phyloP scores from a whole-genome alignment of 495 filamentous ascomycete species.

The Penicillium crystallinum region DNA sequence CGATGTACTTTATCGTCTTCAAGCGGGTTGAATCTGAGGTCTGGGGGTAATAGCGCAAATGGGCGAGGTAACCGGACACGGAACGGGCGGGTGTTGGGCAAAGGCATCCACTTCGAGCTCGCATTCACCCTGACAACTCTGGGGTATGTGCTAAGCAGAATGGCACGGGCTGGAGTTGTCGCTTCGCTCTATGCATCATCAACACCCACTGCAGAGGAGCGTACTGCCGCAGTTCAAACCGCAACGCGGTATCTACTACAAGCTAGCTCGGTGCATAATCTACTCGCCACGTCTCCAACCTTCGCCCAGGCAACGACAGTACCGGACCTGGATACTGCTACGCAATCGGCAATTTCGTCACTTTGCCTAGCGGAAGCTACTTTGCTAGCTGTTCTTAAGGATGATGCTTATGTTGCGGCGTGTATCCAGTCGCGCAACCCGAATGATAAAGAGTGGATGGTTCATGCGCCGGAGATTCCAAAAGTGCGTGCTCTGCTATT shows the following conservation, averaged over 20 bases:
- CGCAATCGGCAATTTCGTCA: slow-evolving; percentile 64
- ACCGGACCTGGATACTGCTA: slow-evolving; percentile 58
- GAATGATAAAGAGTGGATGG: slow-evolving; percentile 88
- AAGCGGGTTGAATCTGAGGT: slow-evolving; percentile 3
- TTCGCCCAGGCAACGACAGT: slow-evolving; percentile 16
- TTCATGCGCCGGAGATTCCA: slow-evolving; percentile 75
- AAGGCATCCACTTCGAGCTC: slow-evolving; percentile 77
- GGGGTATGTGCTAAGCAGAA: slow-evolving; percentile 63
- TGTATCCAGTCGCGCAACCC: slow-evolving; percentile 72
- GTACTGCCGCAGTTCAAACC: slow-evolving; percentile 61
- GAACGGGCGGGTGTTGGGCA: slow-evolving; percentile 55
- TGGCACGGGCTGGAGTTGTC: slow-evolving; percentile 58
- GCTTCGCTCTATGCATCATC: slow-evolving; percentile 50
- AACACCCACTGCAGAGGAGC: slow-evolving; percentile 58
- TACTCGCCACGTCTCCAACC: slow-evolving; percentile 47
- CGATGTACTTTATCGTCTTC: slow-evolving; percentile 66
- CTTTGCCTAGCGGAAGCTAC: slow-evolving; percentile 85
- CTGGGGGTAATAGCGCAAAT: not conserved
- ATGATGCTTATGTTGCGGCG: slow-evolving; percentile 82
- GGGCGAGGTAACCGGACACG: slow-evolving; percentile 6
- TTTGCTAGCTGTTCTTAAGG: slow-evolving; percentile 81
- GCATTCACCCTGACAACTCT: slow-evolving; percentile 72
- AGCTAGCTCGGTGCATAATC: slow-evolving; percentile 70
- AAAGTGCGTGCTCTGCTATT: slow-evolving; percentile 85
- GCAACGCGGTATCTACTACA: slow-evolving; percentile 75